Evolutionary conservation across 2,329 filamentous ascomycete genomes (phyloP).

Genomic region (Xylariaceae sp.): DNA sequence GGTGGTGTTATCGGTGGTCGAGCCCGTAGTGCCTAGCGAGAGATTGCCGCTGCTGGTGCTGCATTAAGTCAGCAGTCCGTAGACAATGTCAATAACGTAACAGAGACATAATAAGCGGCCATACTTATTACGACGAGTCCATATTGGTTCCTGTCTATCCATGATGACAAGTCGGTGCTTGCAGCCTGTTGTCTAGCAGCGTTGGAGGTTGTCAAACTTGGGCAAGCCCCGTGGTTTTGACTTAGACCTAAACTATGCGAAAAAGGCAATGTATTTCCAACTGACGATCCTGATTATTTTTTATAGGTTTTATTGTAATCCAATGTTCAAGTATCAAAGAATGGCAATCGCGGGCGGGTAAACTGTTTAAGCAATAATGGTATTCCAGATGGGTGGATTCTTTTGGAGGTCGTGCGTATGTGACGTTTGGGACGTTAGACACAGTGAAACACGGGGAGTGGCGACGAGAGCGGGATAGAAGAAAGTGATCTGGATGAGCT

Average conservation of each 20-base stretch:
- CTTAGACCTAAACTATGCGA: slow-evolving; percentile 19
- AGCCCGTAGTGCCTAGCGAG: slow-evolving; percentile 75
- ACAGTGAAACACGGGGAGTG: slow-evolving; percentile 11
- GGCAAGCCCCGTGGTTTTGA: slow-evolving; percentile 22
- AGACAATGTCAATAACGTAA: slow-evolving; percentile 11
- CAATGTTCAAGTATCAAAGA: neutral
- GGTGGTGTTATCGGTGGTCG: slow-evolving; percentile 54
- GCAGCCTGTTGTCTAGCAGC: slow-evolving; percentile 23
- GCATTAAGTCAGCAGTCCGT: slow-evolving; percentile 6
- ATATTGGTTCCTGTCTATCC: slow-evolving; percentile 63
- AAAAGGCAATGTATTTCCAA: slow-evolving; percentile 10
- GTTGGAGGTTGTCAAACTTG: slow-evolving; percentile 15
- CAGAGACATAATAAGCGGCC: slow-evolving; percentile 39
- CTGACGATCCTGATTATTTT: neutral
- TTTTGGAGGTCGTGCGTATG: slow-evolving; percentile 2
- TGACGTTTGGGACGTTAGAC: slow-evolving; percentile 1
- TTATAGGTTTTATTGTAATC: neutral
- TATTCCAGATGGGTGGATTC: slow-evolving; percentile 4
- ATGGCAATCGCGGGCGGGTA: neutral
- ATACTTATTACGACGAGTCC: slow-evolving; percentile 85
- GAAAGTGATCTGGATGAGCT: slow-evolving; percentile 1
- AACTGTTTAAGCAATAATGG: neutral
- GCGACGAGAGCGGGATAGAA: slow-evolving; percentile 1
- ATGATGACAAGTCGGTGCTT: slow-evolving; percentile 45
- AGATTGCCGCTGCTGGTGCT: slow-evolving; percentile 78